Evolutionary conservation across 2,329 filamentous ascomycete species (phyloP), one percentile per base, ranked within the genome.

Genomic region (Chrysoporthe cubensis): DNA sequence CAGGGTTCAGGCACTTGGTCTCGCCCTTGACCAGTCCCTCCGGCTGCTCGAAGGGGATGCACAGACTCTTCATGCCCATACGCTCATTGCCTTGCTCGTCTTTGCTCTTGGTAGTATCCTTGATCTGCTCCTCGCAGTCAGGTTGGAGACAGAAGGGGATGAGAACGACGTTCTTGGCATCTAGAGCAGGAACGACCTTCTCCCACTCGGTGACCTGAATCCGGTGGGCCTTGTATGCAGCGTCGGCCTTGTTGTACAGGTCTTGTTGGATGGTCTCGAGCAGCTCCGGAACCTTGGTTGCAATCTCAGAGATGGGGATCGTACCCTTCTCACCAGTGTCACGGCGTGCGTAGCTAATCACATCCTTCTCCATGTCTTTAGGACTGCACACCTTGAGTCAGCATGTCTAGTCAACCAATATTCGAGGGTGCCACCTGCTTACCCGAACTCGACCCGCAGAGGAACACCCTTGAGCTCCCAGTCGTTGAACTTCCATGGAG

Each of bases 401-500:
- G 60, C 16, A 14, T 18, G 13, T 50, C 32, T 21, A 16, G 6
- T 21, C 7, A 16, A 37, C 42, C 13, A 13, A 4, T 6, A 9
- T 37, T 46, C 26, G 26, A 46, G 14, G 46, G 43, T 7, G 14
- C 91, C 90, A 77, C 98, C 96, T 81, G 97, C 97, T 75, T 96
- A 95, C 6, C 96, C 96, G 76, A 97, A 97, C 80, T 99, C 96
- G 68, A 99, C 86, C 69, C 96, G 91, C 48, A 99, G 87, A 59
- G 96, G 96, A 54, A 98, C 91, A 78, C 96, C 96, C 82, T 95
- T 96, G 74, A 98, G 86, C 80, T 99, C 96, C 93, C 94, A 97
- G 81, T 99, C 94, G 81, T 96, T 97, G 85, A 99, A 99, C 81
- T 99, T 99, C 90, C 92, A 98, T 72, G 93, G 94, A 50, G 96